Percentiles rank a stretch among this genome's conserved stretches.
Evolutionary conservation across 768 basidiomycete species (phyloP).

Genomic region (Rhodosporidiobolus odoratus): DNA sequence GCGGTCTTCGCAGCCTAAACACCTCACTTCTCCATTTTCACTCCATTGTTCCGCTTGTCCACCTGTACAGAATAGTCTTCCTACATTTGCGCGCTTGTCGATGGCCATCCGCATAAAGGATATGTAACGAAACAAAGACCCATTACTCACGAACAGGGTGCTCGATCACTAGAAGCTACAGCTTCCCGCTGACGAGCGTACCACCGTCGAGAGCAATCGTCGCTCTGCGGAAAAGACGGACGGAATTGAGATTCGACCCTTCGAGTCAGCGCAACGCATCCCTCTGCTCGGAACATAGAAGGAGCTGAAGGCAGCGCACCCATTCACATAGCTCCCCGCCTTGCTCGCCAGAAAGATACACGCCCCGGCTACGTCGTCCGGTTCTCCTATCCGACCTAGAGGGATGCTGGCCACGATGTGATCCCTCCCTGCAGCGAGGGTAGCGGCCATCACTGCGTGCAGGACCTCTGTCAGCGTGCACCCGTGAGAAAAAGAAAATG

Average conservation of each 20-base stretch:
- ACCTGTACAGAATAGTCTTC: neutral
- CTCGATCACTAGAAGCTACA: neutral
- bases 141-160: no score
- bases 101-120: no score
- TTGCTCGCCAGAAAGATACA: constrained; percentile 60
- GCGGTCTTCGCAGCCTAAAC: neutral
- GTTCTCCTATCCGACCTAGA: constrained; percentile 56
- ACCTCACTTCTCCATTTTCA: neutral
- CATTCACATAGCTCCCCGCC: constrained; percentile 62
- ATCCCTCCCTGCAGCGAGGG: constrained; percentile 53
- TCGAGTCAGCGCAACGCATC: no score
- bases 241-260: no score
- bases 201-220: neutral
- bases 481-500: neutral
- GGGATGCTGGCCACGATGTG: constrained; percentile 52
- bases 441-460: constrained; percentile 55
- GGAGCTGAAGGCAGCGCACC: constrained; percentile 39
- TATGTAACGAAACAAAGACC: no score
- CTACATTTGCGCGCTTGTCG: neutral
- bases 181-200: constrained; percentile 10
- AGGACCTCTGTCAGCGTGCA: neutral
- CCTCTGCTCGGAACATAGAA: constrained; percentile 35
- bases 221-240: neutral
- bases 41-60: constrained; percentile 3
- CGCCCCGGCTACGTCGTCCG: constrained; percentile 62